A percentile compares a stretch with the other conserved stretches of the same genome.
Conservation (phyloP, 331 rosid species). For the Saraca asoca region DNA sequence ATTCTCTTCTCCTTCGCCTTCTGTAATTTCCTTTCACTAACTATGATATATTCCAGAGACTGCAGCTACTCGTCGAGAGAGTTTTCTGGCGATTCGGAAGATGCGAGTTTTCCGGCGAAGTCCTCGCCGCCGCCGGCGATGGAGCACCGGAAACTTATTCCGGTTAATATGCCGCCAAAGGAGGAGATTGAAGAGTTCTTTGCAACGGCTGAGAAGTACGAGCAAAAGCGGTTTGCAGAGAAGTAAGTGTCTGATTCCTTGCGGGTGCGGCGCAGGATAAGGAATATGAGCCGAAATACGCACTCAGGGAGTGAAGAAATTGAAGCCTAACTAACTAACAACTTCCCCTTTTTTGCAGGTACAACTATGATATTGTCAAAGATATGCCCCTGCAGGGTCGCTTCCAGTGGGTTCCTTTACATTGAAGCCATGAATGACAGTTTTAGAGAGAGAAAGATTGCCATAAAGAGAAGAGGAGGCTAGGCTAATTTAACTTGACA, state of each 20-base stretch:
- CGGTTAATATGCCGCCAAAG: slow-evolving; percentile 42
- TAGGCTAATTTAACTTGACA: slow-evolving; percentile 44
- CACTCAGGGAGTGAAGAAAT: slow-evolving; percentile 45
- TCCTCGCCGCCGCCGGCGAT: slow-evolving; percentile 22
- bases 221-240: slow-evolving; percentile 68
- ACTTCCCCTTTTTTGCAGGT: slow-evolving; percentile 57
- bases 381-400: slow-evolving; percentile 90
- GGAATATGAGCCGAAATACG: slow-evolving; percentile 35
- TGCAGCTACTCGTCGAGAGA: slow-evolving; percentile 45
- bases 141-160: slow-evolving; percentile 5
- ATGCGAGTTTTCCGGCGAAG: slow-evolving; percentile 34
- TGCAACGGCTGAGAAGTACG: slow-evolving; percentile 66
- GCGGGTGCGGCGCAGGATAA: slow-evolving; percentile 46
- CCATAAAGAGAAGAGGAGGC: background rate
- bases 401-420: slow-evolving; percentile 78
- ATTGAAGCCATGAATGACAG: slow-evolving; percentile 55
- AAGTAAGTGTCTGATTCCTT: slow-evolving; percentile 55
- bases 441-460: slow-evolving; percentile 16
- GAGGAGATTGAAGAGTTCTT: slow-evolving; percentile 85
- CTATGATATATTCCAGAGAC: slow-evolving; percentile 30
- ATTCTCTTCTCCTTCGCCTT: background rate
- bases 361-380: slow-evolving; percentile 84
- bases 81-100: slow-evolving; percentile 52
- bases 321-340: slow-evolving; percentile 64
- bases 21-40: background rate